Conservation (phyloP, 2,329 filamentous ascomycete genomes). For the Ascochyta viciae-villosae region DNA sequence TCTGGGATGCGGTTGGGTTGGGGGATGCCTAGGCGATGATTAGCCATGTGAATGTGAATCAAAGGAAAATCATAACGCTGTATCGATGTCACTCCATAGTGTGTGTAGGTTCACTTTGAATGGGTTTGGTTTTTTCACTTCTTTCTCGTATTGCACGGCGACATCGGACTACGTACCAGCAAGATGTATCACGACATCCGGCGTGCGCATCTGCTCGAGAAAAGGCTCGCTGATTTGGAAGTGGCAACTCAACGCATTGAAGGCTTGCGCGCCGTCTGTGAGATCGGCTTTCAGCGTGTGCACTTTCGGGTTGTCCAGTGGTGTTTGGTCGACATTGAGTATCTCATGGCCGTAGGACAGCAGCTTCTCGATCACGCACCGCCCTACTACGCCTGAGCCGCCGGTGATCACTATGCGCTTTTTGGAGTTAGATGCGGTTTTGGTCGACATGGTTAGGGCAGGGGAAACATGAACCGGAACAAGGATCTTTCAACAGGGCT, state of each 20-base stretch:
- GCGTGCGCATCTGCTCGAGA: constrained; percentile 46
- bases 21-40: constrained; percentile 43
- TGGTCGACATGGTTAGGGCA: constrained; percentile 9
- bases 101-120: background rate
- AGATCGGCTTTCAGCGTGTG: constrained; percentile 64
- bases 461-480: background rate
- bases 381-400: constrained; percentile 58
- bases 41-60: background rate
- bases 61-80: background rate
- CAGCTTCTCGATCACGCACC: constrained; percentile 59
- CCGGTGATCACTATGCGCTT: constrained; percentile 62
- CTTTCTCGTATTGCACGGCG: background rate
- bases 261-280: constrained; percentile 62
- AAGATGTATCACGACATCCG: constrained; percentile 68
- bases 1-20: constrained; percentile 68
- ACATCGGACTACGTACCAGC: constrained; percentile 50
- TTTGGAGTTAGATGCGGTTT: background rate
- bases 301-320: constrained; percentile 54
- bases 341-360: constrained; percentile 60
- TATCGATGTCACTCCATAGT: background rate
- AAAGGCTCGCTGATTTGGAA: constrained; percentile 57
- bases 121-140: background rate
- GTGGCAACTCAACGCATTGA: constrained; percentile 62
- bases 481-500: constrained; percentile 1
- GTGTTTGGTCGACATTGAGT: constrained; percentile 61